phyloP scores from a whole-genome alignment of 2,329 filamentous ascomycete genomes.

The Trichoderma polysporum region DNA sequence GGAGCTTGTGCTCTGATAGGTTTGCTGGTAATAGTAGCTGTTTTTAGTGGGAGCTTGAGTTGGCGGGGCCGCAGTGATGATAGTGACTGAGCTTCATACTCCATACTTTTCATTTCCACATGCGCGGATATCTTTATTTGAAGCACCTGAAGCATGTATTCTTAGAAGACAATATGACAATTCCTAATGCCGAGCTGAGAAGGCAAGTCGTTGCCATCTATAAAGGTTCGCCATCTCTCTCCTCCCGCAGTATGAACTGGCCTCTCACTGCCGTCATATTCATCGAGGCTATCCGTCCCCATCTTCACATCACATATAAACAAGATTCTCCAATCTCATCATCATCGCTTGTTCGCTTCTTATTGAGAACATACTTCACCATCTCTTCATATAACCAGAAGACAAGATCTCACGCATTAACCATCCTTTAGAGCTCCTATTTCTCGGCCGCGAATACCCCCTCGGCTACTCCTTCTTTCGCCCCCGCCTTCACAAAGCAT shows the following conservation, averaged over 20 bases:
- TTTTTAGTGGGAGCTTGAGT: background rate
- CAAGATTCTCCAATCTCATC: background rate
- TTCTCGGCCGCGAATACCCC: conserved; percentile 83
- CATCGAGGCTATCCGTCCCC: background rate
- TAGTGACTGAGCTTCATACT: background rate
- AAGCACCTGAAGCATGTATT: background rate
- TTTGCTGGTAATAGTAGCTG: background rate
- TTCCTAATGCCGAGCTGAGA: conserved; percentile 59
- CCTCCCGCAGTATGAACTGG: background rate
- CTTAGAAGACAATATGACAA: background rate
- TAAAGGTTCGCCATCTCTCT: conserved; percentile 62
- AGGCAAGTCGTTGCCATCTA: conserved; percentile 81
- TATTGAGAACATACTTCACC: background rate
- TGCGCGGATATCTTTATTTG: background rate
- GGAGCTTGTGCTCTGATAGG: background rate
- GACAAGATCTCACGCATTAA: too few relatives aligned
- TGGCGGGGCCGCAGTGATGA: conserved; percentile 3
- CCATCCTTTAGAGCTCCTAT: conserved; percentile 66
- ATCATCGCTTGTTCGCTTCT: background rate
- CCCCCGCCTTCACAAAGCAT: conserved; percentile 78
- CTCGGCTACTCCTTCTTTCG: conserved; percentile 79
- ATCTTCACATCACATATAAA: background rate
- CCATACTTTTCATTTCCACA: background rate
- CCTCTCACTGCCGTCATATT: background rate
- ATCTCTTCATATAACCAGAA: too few relatives aligned